Base-by-base conservation (phyloP, 176 grass and related monocot species). In the Guadua angustifolia region DNA sequence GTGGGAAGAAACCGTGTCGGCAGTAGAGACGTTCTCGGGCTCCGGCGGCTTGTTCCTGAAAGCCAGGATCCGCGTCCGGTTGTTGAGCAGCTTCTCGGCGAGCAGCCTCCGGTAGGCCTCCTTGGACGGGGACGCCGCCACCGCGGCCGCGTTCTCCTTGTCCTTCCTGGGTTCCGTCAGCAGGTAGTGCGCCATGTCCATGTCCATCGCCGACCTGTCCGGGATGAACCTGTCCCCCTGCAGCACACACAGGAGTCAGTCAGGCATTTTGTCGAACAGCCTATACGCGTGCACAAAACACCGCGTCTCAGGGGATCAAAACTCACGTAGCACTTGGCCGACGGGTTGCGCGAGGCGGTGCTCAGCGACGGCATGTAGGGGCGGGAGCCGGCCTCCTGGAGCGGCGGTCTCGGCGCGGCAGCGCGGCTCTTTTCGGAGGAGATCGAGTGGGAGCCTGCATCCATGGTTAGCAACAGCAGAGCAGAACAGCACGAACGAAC, bases 191-290 rank as follows among this genome's bases (percentile, higher is more conserved):
- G 92, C 84, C 65, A 94, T 74, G 86, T 94, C 92, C 79, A 94
- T 89, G 78, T 94, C 92, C 86, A 91, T 94, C 21, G 86, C 88
- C 25, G 86, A 94, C 32, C 89, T 75, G 77, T 91, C 86, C 13
- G 92, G 92, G 38, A 94, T 94, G 60, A 94, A 94, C 55, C 86
- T 91, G 21, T 94, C 92, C 0, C 92, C 92, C 92, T 94, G 84
- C 66, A 70, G 46, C 2, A 15, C 22, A 47, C 22, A 14, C 26
- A 63, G 42, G 42, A 43, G 42, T 43, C 21, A 4, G 32, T 70
- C 80, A 87, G 74, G 42, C 51, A 87, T 56, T 84, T 57, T 35
- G 25, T 87, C 75, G 69, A 84, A 86, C 66, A 86, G 14, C 35
- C 3, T 10, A 42, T 5, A 0, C 6, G 14, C 39, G n/a, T 1